phyloP scores from a whole-genome alignment of 768 basidiomycete species.

The Macrocybe gigantea region DNA sequence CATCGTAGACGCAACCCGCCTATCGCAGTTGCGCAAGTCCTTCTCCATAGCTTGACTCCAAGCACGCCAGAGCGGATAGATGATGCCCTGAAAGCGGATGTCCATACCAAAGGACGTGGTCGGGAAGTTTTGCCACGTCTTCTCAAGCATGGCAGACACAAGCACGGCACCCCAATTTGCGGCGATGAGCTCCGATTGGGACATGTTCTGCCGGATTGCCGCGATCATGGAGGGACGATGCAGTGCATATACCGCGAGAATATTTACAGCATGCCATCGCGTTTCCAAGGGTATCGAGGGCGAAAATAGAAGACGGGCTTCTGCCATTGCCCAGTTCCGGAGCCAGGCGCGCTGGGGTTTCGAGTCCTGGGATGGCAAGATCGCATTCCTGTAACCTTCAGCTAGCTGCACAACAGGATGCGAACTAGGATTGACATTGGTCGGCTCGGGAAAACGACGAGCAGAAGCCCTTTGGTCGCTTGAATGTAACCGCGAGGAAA shows the following conservation, averaged over 20 bases:
- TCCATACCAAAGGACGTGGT: too few species aligned
- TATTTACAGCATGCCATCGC: slow-evolving; percentile 38
- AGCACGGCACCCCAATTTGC: slow-evolving; percentile 37
- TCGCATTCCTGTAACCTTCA: slow-evolving; percentile 18
- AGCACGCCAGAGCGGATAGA: slow-evolving; percentile 30
- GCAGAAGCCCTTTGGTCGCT: too few species aligned
- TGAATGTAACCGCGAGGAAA: slow-evolving; percentile 4
- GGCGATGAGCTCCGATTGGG: not conserved
- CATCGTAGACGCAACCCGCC: slow-evolving; percentile 29
- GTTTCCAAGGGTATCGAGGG: slow-evolving; percentile 18
- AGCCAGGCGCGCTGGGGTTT: slow-evolving; percentile 7
- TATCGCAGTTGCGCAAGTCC: slow-evolving; percentile 3
- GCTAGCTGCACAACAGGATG: slow-evolving; percentile 1
- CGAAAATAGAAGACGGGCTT: slow-evolving; percentile 22
- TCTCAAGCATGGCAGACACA: slow-evolving; percentile 32
- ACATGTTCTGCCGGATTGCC: not conserved
- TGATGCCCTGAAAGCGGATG: slow-evolving; percentile 4
- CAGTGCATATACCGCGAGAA: slow-evolving; percentile 27
- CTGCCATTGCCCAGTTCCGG: slow-evolving; percentile 19
- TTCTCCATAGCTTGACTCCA: slow-evolving; percentile 25
- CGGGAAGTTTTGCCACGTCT: slow-evolving; percentile 3
- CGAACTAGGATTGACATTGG: too few species aligned
- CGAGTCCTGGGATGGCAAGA: slow-evolving; percentile 12
- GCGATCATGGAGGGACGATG: slow-evolving; percentile 2
- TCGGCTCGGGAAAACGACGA: too few species aligned